phyloP scores from a whole-genome alignment of 2,329 filamentous ascomycete genomes.

The Xylariaceae sp. region DNA sequence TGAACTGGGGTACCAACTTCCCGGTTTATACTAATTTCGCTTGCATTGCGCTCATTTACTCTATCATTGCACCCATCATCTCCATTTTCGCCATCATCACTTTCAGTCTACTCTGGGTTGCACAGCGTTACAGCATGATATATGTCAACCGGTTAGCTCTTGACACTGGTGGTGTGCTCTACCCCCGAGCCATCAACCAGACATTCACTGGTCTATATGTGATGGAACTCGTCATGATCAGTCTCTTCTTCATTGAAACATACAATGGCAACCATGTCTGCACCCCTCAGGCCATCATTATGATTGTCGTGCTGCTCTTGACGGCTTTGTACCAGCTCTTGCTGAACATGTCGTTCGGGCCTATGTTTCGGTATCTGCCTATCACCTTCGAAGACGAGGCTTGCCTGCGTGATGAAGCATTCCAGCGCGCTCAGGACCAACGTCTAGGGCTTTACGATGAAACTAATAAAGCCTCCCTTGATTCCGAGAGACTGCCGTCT shows the following conservation, averaged over 20 bases:
- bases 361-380: constrained; percentile 82
- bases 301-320: constrained; percentile 70
- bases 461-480: constrained; percentile 39
- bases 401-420: constrained; percentile 83
- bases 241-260: constrained; percentile 76
- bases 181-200: constrained; percentile 89
- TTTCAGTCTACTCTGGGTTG: constrained; percentile 86
- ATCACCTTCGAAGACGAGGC: constrained; percentile 96
- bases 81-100: constrained; percentile 91
- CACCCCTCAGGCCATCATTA: constrained; percentile 73
- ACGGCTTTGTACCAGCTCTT: constrained; percentile 76
- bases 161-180: constrained; percentile 89
- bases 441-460: constrained; percentile 60
- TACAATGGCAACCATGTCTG: constrained; percentile 56
- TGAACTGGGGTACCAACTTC: constrained; percentile 92
- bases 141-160: constrained; percentile 87
- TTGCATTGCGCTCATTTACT: constrained; percentile 87
- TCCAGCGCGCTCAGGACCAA: constrained; percentile 71
- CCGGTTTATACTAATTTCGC: constrained; percentile 96
- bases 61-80: constrained; percentile 83
- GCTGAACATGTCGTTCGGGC: constrained; percentile 78
- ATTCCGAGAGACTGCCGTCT: constrained; percentile 37
- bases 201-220: constrained; percentile 93
- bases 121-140: constrained; percentile 93
- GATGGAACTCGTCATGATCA: constrained; percentile 87